phyloP scores from a whole-genome alignment of 2,329 filamentous ascomycete species.

The Aspergillus brunneoviolaceus region DNA sequence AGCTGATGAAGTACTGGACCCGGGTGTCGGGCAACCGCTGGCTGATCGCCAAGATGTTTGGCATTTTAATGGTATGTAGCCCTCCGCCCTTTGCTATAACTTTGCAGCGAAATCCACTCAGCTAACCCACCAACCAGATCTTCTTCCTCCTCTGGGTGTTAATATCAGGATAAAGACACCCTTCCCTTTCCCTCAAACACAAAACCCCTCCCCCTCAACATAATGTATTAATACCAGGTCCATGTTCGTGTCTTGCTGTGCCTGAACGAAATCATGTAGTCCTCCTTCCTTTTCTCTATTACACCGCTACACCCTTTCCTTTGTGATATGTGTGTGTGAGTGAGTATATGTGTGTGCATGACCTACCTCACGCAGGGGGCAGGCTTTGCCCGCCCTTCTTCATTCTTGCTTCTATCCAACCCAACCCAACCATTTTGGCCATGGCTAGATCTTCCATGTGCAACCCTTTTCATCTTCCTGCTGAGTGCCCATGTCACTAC shows the following conservation, averaged over 20 bases:
- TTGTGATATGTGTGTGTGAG: no score
- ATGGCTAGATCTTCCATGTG: constrained; percentile 6
- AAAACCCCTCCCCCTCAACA: background rate
- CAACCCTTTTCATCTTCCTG: background rate
- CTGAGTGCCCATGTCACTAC: no score
- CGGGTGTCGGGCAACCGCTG: constrained; percentile 92
- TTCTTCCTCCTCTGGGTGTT: constrained; percentile 78
- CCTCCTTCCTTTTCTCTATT: constrained; percentile 13
- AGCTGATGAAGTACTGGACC: constrained; percentile 95
- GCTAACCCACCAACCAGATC: constrained; percentile 48
- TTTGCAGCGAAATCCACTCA: background rate
- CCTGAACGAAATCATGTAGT: constrained; percentile 22
- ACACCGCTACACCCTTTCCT: background rate
- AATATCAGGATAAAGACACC: constrained; percentile 46
- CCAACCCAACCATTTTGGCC: background rate
- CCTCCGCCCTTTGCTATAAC: background rate
- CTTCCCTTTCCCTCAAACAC: constrained; percentile 6
- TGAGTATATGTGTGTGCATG: constrained; percentile 1
- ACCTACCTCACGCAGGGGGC: background rate
- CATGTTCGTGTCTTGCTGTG: constrained; percentile 13
- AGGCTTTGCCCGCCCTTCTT: background rate
- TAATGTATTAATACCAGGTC: constrained; percentile 36
- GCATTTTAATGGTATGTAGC: constrained; percentile 72
- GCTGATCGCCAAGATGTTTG: constrained; percentile 79
- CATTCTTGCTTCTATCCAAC: background rate